Base-by-base conservation (phyloP, 768 basidiomycete species). In the Harrya chromipes region DNA sequence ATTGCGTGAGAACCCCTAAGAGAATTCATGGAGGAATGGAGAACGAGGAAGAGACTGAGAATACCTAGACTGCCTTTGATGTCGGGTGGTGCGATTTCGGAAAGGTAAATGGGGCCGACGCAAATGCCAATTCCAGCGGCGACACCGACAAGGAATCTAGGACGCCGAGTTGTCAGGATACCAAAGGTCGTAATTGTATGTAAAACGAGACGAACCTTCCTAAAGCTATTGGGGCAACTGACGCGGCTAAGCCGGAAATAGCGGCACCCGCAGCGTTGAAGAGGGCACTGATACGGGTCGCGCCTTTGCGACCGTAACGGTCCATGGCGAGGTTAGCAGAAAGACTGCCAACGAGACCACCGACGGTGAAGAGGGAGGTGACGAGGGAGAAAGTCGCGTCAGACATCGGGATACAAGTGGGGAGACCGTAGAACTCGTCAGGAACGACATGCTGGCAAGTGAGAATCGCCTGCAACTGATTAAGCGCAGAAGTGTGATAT, bases 401-500 rank as follows among this genome's bases (percentile, higher is more conserved):
- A 27, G 82, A 81, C 83, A 97, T 88, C 6, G 80, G 80, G 27
- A 95, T 84, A 71, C 94, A 95, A 31, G 82, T 75, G 3, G 88
- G 81, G 9, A 90, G 71, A 10, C 71, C 72, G 59, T 72, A 66
- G 40, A 62, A 53, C 1, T 43, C 44, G 20, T 4, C n/a, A 1
- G 55, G 47, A 23, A 50, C 17, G 9, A 47, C 47, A 27, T 64
- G 58, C 43, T 78, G 77, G 71, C 92, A 95, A 4, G 87, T 90
- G 49, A 94, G 64, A 37, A 85, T 82, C 5, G 78, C 79, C 62
- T 90, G 84, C 21, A 94, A 84, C 64, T 94, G 92, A 66, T 97
- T 97, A 51, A 97, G 79, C 14, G 85, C 85, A 2, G 92, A 89
- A 36, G 93, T 90, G 66, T 95, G 91, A 67, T 88, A 97, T n/a